A percentile compares a stretch with the other conserved stretches of the same genome.
Evolutionary conservation across 2,329 filamentous ascomycete genomes (phyloP).

Genomic region (Trichoderma afroharzianum): DNA sequence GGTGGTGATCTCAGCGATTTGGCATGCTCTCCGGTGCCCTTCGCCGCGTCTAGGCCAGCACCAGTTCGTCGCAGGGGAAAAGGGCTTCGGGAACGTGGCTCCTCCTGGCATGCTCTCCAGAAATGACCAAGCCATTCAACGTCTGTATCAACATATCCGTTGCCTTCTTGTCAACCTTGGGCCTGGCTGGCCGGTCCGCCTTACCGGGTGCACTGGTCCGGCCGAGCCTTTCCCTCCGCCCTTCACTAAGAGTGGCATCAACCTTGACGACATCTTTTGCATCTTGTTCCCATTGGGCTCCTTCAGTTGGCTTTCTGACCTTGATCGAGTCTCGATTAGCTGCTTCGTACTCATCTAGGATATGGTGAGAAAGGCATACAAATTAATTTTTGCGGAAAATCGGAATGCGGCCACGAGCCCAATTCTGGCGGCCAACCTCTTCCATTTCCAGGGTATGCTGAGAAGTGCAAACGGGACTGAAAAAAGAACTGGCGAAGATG

Average conservation of each 20-base stretch:
- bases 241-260: constrained; percentile 17
- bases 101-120: background rate
- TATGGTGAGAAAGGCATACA: too few species aligned
- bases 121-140: constrained; percentile 16
- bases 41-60: background rate
- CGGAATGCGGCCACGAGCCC: too few species aligned
- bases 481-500: too few species aligned
- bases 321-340: constrained; percentile 20
- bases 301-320: constrained; percentile 26
- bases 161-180: constrained; percentile 27
- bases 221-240: too few species aligned
- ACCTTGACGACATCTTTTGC: constrained; percentile 28
- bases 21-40: background rate
- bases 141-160: constrained; percentile 24
- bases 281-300: constrained; percentile 35
- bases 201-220: too few species aligned
- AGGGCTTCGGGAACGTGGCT: background rate
- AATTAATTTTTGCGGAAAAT: too few species aligned
- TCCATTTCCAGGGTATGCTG: too few species aligned
- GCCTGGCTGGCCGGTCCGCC: too few species aligned
- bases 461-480: too few species aligned
- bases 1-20: constrained; percentile 1
- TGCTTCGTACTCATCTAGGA: constrained; percentile 23
- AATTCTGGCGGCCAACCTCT: too few species aligned
- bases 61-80: background rate